These are phyloP conservation scores for Astraeus odoratus DNA, from an alignment of 768 basidiomycete genomes.

Conservation along the genomic window DNA sequence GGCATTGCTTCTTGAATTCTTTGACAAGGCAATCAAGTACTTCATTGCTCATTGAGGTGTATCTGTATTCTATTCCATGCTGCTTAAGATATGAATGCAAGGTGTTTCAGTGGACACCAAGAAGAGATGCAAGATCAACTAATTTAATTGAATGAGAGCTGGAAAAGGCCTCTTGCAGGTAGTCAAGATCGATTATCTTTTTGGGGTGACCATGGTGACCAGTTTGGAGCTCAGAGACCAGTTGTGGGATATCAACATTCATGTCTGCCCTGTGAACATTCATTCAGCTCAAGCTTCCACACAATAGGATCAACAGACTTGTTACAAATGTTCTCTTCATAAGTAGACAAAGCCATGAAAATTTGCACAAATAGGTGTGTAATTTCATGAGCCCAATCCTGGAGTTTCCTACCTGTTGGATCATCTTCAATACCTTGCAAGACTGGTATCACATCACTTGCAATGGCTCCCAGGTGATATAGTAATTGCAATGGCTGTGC, in stretches of 20 bases:
- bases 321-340: not conserved
- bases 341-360: not conserved
- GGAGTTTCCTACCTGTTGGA: not conserved
- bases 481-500: not conserved
- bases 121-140: not conserved
- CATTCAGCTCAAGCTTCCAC: not conserved
- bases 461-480: constrained; percentile 2
- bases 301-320: not conserved
- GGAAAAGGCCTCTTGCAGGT: constrained; percentile 2
- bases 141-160: not conserved
- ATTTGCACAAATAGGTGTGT: not conserved
- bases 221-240: not conserved
- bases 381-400: not conserved
- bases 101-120: constrained; percentile 5
- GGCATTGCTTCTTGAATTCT: constrained; percentile 11
- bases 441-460: constrained; percentile 3
- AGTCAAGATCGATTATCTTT: constrained; percentile 6
- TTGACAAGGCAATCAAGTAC: constrained; percentile 7
- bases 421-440: constrained; percentile 5
- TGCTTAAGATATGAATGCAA: constrained; percentile 2
- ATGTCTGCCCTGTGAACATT: not conserved
- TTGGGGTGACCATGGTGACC: not conserved
- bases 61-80: constrained; percentile 4
- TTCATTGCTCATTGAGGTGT: constrained; percentile 5
- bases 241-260: constrained; percentile 1